A percentile compares a stretch with the other conserved stretches of the same genome.
Evolutionary conservation across 768 basidiomycete species (phyloP).

Genomic region (Royoungia palumana): DNA sequence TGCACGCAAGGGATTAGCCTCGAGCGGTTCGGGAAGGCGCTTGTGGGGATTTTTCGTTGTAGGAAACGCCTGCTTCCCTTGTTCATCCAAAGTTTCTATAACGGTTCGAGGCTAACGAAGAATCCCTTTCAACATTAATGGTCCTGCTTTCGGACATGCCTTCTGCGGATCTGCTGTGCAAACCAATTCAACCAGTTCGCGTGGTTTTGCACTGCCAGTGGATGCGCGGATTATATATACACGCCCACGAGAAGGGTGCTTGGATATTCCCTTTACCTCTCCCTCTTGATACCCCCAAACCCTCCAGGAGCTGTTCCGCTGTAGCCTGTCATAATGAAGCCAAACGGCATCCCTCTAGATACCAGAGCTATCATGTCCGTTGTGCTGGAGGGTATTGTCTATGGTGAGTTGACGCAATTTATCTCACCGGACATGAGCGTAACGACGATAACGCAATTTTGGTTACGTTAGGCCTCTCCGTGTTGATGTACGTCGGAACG

Average conservation of each 20-base stretch:
- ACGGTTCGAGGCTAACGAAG: no score
- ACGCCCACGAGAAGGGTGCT: neutral
- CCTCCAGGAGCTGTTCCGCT: neutral
- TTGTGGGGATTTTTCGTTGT: no score
- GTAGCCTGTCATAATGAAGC: neutral
- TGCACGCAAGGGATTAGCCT: no score
- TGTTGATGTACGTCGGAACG: constrained; percentile 30
- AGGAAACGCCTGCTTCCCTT: no score
- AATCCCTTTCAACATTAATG: no score
- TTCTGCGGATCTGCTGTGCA: no score
- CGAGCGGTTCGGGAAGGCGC: no score
- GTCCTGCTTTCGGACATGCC: neutral
- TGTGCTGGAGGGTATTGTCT: constrained; percentile 24
- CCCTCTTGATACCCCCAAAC: no score
- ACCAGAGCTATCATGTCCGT: constrained; percentile 24
- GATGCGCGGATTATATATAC: neutral
- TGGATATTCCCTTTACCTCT: neutral
- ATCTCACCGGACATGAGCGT: neutral
- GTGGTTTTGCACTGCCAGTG: neutral
- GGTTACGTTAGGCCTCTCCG: constrained; percentile 25
- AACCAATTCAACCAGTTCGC: no score
- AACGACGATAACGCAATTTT: no score
- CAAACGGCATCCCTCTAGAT: constrained; percentile 16
- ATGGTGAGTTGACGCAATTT: constrained; percentile 14
- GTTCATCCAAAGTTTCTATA: no score